Conservation (phyloP, 2,329 filamentous ascomycete genomes). For the Aureobasidium musti region DNA sequence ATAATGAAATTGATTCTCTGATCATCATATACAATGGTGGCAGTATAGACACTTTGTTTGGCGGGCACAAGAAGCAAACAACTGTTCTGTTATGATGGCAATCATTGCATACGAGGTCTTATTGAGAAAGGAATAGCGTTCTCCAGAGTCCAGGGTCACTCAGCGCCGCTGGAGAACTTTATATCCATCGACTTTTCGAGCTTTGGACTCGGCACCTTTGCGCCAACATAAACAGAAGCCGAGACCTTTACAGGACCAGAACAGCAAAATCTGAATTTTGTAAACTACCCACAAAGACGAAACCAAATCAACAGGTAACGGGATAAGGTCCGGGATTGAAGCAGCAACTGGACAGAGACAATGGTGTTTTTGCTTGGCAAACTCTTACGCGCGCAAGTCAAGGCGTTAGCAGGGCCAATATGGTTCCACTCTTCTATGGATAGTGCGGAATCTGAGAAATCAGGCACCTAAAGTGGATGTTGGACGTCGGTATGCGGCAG, state of each 20-base stretch:
- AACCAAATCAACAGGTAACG: no score
- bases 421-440: neutral
- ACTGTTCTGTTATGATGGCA: neutral
- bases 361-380: neutral
- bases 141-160: neutral
- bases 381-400: neutral
- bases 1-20: neutral
- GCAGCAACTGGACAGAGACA: neutral
- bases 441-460: neutral
- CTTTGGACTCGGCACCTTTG: neutral
- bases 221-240: neutral
- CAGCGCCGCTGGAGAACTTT: neutral
- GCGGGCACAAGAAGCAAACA: no score
- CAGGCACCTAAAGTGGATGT: neutral
- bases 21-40: no score
- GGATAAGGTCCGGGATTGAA: neutral
- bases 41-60: no score
- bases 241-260: neutral
- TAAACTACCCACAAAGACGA: neutral
- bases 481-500: neutral
- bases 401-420: neutral
- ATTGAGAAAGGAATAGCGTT: neutral
- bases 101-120: neutral
- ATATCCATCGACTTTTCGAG: neutral
- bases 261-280: neutral